These are phyloP conservation scores for Mortierella sp. DNA, from an alignment of 371 early-diverging fungal genomes.

Conservation along the genomic window DNA sequence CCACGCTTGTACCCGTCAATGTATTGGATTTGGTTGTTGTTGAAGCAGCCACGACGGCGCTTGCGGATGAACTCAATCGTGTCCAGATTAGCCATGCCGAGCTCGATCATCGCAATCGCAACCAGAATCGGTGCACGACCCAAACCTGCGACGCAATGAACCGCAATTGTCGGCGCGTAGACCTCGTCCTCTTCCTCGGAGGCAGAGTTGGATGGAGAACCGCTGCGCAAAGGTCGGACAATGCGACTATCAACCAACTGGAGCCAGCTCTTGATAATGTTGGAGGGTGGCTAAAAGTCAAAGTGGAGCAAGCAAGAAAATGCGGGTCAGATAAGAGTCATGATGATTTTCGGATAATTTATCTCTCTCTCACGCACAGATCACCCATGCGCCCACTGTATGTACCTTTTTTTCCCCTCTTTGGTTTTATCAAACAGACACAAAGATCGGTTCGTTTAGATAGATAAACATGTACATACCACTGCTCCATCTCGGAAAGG, in stretches of 20 bases:
- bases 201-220: conserved; percentile 29
- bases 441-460: not conserved
- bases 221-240: conserved; percentile 19
- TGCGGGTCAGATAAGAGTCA: too few species aligned
- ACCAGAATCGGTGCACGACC: conserved; percentile 81
- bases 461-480: conserved; percentile 45
- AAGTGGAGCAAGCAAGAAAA: not conserved
- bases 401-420: too few species aligned
- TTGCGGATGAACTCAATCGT: conserved; percentile 80
- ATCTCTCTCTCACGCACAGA: too few species aligned
- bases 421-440: too few species aligned
- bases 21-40: conserved; percentile 81
- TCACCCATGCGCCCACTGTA: not conserved
- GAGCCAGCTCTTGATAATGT: conserved; percentile 79
- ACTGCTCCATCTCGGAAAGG: conserved; percentile 85
- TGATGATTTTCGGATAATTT: conserved; percentile 1
- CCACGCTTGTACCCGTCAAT: conserved; percentile 78
- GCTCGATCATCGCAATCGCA: conserved; percentile 86
- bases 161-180: conserved; percentile 73
- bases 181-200: conserved; percentile 46
- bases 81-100: conserved; percentile 83
- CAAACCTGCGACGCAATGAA: conserved; percentile 90
- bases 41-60: conserved; percentile 85
- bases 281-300: conserved; percentile 69
- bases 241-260: conserved; percentile 69